phyloP scores from a whole-genome alignment of 139 green algal genomes.

The Tetradesmus lagerheimii region DNA sequence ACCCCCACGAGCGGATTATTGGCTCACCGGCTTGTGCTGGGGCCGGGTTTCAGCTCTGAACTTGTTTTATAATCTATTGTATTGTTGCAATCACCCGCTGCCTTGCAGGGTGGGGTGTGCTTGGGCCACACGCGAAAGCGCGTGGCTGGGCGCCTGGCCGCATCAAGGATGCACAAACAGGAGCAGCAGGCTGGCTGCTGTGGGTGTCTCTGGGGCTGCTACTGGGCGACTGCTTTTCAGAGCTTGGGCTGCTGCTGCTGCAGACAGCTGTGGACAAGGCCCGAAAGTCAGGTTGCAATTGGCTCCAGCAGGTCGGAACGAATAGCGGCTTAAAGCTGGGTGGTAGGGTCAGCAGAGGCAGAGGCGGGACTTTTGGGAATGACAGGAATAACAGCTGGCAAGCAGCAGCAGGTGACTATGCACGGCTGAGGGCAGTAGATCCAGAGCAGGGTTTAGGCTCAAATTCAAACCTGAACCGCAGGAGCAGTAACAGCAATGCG shows the following conservation, averaged over 20 bases:
- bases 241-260: constrained; percentile 54
- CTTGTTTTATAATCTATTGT: no score
- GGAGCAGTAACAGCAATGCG: not conserved
- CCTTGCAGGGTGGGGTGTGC: constrained; percentile 19
- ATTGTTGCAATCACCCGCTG: not conserved
- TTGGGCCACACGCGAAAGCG: constrained; percentile 53
- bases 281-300: not conserved
- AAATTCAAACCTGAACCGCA: no score
- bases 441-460: not conserved
- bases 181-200: constrained; percentile 66
- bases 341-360: not conserved
- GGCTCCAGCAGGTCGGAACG: not conserved
- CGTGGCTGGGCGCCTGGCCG: constrained; percentile 64
- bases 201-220: constrained; percentile 71
- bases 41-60: no score
- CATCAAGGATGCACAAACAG: constrained; percentile 56
- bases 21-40: no score
- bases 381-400: not conserved
- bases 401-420: not conserved
- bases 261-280: constrained; percentile 14
- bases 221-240: constrained; percentile 69
- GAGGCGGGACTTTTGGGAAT: not conserved
- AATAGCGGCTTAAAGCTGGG: not conserved
- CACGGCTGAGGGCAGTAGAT: not conserved
- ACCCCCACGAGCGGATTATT: no score